phyloP scores from a whole-genome alignment of 2,329 filamentous ascomycete genomes.

The Dothistroma septosporum region DNA sequence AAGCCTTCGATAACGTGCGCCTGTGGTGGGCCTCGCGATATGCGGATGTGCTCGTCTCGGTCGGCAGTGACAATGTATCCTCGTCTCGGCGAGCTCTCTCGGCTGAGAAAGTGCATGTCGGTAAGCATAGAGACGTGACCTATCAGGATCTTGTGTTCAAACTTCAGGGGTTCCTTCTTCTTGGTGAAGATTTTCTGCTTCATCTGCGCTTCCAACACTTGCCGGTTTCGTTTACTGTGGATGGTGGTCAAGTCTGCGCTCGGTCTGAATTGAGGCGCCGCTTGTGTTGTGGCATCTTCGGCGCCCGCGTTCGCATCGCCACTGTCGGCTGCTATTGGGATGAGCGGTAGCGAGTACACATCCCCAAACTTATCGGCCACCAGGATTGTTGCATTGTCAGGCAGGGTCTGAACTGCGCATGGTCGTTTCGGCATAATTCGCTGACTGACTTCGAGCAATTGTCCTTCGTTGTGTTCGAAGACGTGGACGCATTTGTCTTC shows the following conservation, averaged over 20 bases:
- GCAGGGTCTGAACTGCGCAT: slow-evolving; percentile 67
- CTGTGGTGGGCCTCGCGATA: slow-evolving; percentile 77
- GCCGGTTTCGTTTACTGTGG: slow-evolving; percentile 58
- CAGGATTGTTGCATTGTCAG: slow-evolving; percentile 68
- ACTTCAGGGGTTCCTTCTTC: slow-evolving; percentile 48
- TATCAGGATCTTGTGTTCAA: slow-evolving; percentile 73
- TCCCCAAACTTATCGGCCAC: slow-evolving; percentile 95
- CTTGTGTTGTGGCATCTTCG: slow-evolving; percentile 25
- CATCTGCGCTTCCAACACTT: slow-evolving; percentile 55
- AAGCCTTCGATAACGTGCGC: slow-evolving; percentile 83
- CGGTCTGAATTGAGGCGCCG: slow-evolving; percentile 40
- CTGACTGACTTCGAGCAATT: slow-evolving; percentile 64
- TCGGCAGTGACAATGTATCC: slow-evolving; percentile 64
- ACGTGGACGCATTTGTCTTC: slow-evolving; percentile 90
- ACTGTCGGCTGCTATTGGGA: slow-evolving; percentile 40
- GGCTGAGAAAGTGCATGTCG: slow-evolving; percentile 58
- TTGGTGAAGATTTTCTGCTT: slow-evolving; percentile 44
- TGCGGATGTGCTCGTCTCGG: slow-evolving; percentile 78
- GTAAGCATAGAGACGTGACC: slow-evolving; percentile 96
- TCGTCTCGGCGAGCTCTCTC: slow-evolving; percentile 43
- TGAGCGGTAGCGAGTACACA: slow-evolving; percentile 80
- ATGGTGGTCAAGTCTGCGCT: slow-evolving; percentile 57
- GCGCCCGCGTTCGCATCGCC: slow-evolving; percentile 26
- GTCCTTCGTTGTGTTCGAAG: slow-evolving; percentile 63
- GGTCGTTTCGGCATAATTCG: slow-evolving; percentile 89